A percentile compares a stretch with the other conserved stretches of the same genome.
Evolutionary conservation across 805 yeast genomes (phyloP).

Genomic region (Dipodascus geniculatus): DNA sequence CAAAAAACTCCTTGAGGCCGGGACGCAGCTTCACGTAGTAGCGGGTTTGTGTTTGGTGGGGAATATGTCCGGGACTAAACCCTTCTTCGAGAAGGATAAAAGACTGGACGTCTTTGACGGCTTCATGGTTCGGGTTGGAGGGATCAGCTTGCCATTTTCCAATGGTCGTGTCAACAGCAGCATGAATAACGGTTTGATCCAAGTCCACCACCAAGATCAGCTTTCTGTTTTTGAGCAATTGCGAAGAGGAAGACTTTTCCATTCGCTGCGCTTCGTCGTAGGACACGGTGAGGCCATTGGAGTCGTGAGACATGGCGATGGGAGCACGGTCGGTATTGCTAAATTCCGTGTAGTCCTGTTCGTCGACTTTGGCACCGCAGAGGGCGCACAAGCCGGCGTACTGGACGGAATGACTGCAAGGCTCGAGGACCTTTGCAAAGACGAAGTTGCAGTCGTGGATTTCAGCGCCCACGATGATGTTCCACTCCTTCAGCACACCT

Average conservation of each 20-base stretch:
- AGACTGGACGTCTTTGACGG: constrained; percentile 68
- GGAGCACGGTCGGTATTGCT: constrained; percentile 65
- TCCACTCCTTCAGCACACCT: constrained; percentile 47
- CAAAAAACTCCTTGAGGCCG: constrained; percentile 65
- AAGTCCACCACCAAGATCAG: constrained; percentile 88
- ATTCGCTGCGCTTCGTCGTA: constrained; percentile 77
- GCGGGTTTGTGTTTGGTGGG: constrained; percentile 49
- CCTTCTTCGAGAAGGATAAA: constrained; percentile 70
- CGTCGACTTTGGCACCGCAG: constrained; percentile 71
- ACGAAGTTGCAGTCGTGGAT: constrained; percentile 35
- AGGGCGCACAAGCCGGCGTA: constrained; percentile 91
- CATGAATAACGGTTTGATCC: constrained; percentile 95
- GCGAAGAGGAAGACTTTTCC: constrained; percentile 52
- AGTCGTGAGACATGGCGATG: constrained; percentile 81
- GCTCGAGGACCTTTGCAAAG: constrained; percentile 55
- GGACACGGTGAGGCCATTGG: constrained; percentile 72
- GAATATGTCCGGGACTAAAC: constrained; percentile 33
- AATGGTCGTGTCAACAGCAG: constrained; percentile 95
- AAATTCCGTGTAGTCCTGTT: constrained; percentile 63
- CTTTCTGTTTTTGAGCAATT: constrained; percentile 50
- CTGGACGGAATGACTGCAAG: constrained; percentile 86
- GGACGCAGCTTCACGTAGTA: constrained; percentile 91
- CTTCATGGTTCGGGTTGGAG: constrained; percentile 69
- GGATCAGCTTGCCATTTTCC: constrained; percentile 93
- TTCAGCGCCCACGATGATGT: constrained; percentile 47